These are phyloP conservation scores for Acanthamoeba healyi DNA, from an alignment of 208 protist species.

Conservation along the genomic window DNA sequence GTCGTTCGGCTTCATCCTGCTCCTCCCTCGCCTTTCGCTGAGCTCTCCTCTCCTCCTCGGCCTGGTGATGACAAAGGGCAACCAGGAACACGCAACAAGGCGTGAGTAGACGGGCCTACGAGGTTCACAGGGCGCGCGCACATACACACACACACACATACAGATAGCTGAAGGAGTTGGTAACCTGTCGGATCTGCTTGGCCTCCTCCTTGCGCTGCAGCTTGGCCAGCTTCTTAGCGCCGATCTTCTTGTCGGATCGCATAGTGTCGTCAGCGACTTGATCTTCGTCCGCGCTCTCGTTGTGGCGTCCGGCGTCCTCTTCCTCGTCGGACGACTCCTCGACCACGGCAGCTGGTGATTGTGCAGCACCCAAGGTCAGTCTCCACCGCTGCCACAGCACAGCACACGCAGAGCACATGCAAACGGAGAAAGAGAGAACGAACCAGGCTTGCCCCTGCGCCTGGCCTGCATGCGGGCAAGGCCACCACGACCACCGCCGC, in stretches of 20 bases:
- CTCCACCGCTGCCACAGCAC: no score
- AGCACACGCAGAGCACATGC: no score
- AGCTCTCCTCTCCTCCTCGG: not conserved
- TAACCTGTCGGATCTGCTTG: not conserved
- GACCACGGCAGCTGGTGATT: not conserved
- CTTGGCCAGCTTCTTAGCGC: conserved; percentile 18
- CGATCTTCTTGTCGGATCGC: not conserved
- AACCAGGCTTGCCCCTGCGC: not conserved
- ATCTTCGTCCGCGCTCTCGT: not conserved
- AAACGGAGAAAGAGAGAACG: not conserved
- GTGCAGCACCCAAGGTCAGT: no score
- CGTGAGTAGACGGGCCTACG: not conserved
- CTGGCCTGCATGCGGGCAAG: conserved; percentile 7
- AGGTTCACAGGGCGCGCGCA: no score
- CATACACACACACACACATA: no score
- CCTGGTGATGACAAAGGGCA: no score
- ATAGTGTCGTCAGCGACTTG: not conserved
- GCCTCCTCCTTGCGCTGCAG: not conserved
- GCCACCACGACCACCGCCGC: not conserved
- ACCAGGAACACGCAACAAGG: not conserved
- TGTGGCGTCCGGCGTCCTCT: not conserved
- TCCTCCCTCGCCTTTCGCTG: not conserved
- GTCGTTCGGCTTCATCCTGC: not conserved
- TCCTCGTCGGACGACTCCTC: not conserved
- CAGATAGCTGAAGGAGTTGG: no score